Conservation (phyloP, 805 yeast genomes). For the Lachancea sp. region DNA sequence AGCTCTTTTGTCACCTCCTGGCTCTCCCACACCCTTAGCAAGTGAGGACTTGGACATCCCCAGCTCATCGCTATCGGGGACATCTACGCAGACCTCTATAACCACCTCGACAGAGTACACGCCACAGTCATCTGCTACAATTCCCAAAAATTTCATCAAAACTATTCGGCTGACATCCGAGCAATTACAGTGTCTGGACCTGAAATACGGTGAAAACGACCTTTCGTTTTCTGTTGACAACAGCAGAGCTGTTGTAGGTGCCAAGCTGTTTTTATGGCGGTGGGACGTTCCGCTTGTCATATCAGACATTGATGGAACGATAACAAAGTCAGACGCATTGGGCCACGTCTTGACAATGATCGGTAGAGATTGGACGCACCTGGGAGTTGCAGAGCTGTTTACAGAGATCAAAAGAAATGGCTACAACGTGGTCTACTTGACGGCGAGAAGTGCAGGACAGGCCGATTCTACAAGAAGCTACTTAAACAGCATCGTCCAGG, state of each 20-base stretch:
- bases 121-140: background rate
- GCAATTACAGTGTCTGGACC: slow-evolving; percentile 66
- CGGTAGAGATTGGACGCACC: slow-evolving; percentile 97
- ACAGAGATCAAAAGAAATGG: slow-evolving; percentile 85
- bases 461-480: slow-evolving; percentile 89
- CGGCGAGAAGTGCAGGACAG: slow-evolving; percentile 93
- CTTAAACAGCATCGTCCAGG: slow-evolving; percentile 69
- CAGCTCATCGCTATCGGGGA: slow-evolving; percentile 4
- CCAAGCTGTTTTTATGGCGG: slow-evolving; percentile 80
- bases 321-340: slow-evolving; percentile 93
- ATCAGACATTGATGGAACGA: slow-evolving; percentile 96
- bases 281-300: slow-evolving; percentile 83
- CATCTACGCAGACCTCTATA: slow-evolving; percentile 6
- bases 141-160: slow-evolving; percentile 52
- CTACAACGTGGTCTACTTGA: slow-evolving; percentile 85
- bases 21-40: slow-evolving; percentile 18
- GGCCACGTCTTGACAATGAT: slow-evolving; percentile 92
- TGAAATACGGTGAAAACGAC: slow-evolving; percentile 74
- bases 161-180: slow-evolving; percentile 88
- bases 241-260: slow-evolving; percentile 69
- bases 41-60: slow-evolving; percentile 14
- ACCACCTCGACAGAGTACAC: slow-evolving; percentile 2
- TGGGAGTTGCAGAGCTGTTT: slow-evolving; percentile 87
- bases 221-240: slow-evolving; percentile 73
- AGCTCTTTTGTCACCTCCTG: slow-evolving; percentile 16